Evolutionary conservation across 2,329 filamentous ascomycete species (phyloP).

Genomic region (Coccinonectria pachysandricola): DNA sequence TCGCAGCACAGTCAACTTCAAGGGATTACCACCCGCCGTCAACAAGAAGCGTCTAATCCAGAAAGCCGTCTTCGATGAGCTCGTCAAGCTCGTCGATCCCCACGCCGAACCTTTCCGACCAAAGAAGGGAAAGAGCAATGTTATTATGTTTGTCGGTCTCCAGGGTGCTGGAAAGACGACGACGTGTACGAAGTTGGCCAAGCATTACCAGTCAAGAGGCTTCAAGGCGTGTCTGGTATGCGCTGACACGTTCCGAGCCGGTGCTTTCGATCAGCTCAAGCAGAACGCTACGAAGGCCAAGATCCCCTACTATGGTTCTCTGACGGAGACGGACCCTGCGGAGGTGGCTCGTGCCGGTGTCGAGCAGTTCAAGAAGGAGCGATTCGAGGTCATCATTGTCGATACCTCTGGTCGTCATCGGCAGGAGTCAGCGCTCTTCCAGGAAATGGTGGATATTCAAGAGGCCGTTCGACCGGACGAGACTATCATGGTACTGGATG

Average conservation of each 20-base stretch:
- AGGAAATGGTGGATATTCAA: conserved; percentile 97
- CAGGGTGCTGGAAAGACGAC: conserved; percentile 98
- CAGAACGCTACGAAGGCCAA: conserved; percentile 99
- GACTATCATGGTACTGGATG: conserved; percentile 96
- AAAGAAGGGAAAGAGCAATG: conserved; percentile 89
- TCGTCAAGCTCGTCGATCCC: conserved; percentile 90
- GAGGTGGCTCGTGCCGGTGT: conserved; percentile 92
- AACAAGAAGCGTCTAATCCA: conserved; percentile 99
- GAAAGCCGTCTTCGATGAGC: conserved; percentile 93
- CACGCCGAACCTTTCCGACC: conserved; percentile 93
- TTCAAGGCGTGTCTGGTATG: conserved; percentile 92
- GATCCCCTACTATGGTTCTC: conserved; percentile 94
- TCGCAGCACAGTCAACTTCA: conserved; percentile 83
- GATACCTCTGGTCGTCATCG: conserved; percentile 93
- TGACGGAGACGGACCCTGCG: conserved; percentile 93
- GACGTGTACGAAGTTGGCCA: conserved; percentile 90
- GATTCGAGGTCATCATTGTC: conserved; percentile 96
- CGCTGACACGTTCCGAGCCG: conserved; percentile 95
- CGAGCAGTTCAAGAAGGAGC: conserved; percentile 97
- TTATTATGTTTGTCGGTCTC: conserved; percentile 99
- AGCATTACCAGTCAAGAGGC: conserved; percentile 87
- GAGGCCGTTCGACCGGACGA: conserved; percentile 78
- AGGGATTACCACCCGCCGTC: conserved; percentile 77
- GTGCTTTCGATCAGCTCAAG: conserved; percentile 96
- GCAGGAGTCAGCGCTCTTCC: conserved; percentile 89